Evolutionary conservation across 352 stramenopile genomes (phyloP).

Genomic region (Globisporangium paddicum): DNA sequence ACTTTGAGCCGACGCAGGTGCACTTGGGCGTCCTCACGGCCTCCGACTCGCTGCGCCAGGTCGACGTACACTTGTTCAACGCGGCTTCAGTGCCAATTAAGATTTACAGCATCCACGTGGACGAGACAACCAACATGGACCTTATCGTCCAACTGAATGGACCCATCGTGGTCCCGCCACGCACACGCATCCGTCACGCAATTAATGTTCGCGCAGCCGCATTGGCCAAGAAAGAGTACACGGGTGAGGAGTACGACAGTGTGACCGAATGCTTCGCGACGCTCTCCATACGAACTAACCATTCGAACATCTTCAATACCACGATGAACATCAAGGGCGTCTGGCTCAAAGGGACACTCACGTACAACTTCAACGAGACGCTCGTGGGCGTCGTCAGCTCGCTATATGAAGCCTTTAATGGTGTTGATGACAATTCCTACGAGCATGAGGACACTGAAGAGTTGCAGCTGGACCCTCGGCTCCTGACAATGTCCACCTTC

Average conservation of each 20-base stretch:
- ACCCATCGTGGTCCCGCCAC: conserved; percentile 26
- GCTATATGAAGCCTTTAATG: background rate
- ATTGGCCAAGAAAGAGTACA: background rate
- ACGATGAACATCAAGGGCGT: conserved; percentile 24
- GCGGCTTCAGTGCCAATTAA: conserved; percentile 27
- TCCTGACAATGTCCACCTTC: conserved; percentile 4
- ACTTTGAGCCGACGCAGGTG: conserved; percentile 29
- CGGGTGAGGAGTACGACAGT: background rate
- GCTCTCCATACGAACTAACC: conserved; percentile 38
- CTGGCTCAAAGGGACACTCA: conserved; percentile 21
- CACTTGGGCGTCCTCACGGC: conserved; percentile 32
- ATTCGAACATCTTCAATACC: background rate
- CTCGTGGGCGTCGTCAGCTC: conserved; percentile 14
- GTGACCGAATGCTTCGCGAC: conserved; percentile 15
- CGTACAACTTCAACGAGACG: conserved; percentile 26
- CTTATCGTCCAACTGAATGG: conserved; percentile 26
- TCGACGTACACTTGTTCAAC: conserved; percentile 40
- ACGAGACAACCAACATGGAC: conserved; percentile 19
- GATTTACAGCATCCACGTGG: conserved; percentile 30
- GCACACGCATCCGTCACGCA: conserved; percentile 25
- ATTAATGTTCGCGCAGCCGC: conserved; percentile 23
- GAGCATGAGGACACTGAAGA: background rate
- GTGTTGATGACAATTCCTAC: conserved; percentile 1
- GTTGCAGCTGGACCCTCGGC: background rate
- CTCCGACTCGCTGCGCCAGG: conserved; percentile 17